phyloP scores from a whole-genome alignment of 495 filamentous ascomycete species.

The Penicillium atrosanguineum region DNA sequence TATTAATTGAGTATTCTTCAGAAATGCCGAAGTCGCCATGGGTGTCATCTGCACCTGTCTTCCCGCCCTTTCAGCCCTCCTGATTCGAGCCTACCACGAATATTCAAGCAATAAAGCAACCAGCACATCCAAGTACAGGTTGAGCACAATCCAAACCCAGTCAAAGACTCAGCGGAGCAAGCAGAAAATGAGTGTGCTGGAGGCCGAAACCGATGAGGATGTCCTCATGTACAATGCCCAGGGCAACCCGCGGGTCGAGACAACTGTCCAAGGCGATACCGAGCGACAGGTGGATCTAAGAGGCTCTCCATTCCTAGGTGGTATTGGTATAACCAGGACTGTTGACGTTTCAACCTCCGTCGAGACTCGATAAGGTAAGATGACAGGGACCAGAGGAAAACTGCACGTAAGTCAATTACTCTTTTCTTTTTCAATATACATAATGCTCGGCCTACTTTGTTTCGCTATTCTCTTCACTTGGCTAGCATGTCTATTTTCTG shows the following conservation, averaged over 20 bases:
- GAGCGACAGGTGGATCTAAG: background rate
- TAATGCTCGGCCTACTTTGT: background rate
- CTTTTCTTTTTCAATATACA: background rate
- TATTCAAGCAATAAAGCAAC: conserved; percentile 22
- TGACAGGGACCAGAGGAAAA: background rate
- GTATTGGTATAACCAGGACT: conserved; percentile 25
- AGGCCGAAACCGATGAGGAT: conserved; percentile 22
- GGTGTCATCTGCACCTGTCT: conserved; percentile 42
- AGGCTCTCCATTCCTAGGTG: background rate
- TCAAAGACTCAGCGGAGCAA: conserved; percentile 7
- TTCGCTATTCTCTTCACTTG: background rate
- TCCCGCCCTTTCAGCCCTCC: conserved; percentile 32
- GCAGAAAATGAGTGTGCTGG: conserved; percentile 14
- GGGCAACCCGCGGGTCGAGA: conserved; percentile 24
- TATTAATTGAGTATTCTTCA: conserved; percentile 2
- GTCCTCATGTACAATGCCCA: conserved; percentile 26
- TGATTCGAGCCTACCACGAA: conserved; percentile 18
- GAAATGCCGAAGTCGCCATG: conserved; percentile 39
- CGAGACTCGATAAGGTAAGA: background rate
- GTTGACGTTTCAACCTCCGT: conserved; percentile 25
- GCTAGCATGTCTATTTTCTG: background rate
- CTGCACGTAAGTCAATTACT: background rate
- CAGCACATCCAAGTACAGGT: conserved; percentile 14
- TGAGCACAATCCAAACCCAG: conserved; percentile 18
- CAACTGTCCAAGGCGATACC: conserved; percentile 15